Evolutionary conservation across 108 stramenopile species (phyloP), one percentile per base, ranked within the genome.

Genomic region (Seminavis robusta): DNA sequence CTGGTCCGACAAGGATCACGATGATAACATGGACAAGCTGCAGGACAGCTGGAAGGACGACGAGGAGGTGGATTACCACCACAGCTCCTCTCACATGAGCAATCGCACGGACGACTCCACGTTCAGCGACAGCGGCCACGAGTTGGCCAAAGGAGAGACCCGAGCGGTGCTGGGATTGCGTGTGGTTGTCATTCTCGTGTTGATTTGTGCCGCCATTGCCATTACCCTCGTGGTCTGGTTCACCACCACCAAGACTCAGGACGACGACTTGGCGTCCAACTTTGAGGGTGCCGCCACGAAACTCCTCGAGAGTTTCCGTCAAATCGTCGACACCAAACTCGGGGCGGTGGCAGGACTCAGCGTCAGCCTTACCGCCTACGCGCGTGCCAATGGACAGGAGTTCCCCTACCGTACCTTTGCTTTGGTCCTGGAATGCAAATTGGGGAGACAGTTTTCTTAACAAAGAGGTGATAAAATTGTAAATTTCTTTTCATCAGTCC

Each of bases 341-440:
- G 54, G 29, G 6, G 54, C 54, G 27, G 41, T 41, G 15, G 54
- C 20, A 8, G 37, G 39, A 2, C 27, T 56, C 17, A 23, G 25
- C 7, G 54, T 41, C 8, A 25, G 21, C 3, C 20, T 56, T 24
- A 41, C 40, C 2, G 37, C 54, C 39, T 41, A 33, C 32, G 54
- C 54, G 11, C 33, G 45, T 19, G 57, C 45, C 47, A 43, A 59
- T 26, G 40, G 21, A 11, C 57, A 45, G 1, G 57, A 33, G 20
- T 59, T 43, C 45, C 57, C 57, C 2, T 59, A 47, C n/a, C n/a
- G n/a, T n/a, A n/a, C n/a, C n/a, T n/a, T n/a, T n/a, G n/a, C n/a
- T n/a, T n/a, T n/a, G n/a, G n/a, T n/a, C n/a, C n/a, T n/a, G n/a
- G n/a, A n/a, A n/a, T n/a, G n/a, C n/a, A n/a, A n/a, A n/a, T n/a